A percentile compares a stretch with the other conserved stretches of the same genome.
phyloP scores from a whole-genome alignment of 257 asterid genomes.

The Capsicum pubescens region DNA sequence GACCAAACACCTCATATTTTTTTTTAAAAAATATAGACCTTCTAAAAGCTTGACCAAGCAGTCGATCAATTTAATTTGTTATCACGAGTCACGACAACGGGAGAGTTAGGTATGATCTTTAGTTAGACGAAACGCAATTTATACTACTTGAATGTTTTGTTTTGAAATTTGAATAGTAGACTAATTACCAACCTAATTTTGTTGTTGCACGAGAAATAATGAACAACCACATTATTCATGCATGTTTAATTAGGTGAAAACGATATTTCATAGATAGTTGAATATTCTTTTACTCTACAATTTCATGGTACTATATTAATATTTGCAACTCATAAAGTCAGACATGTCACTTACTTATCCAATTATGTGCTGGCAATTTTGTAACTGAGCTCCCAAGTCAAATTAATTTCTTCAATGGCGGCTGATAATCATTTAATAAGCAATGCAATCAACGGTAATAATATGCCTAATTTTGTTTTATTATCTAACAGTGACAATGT shows the following conservation, averaged over 20 bases:
- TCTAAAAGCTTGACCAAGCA: too few species aligned
- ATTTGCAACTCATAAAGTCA: neutral
- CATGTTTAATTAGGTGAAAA: neutral
- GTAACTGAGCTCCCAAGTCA: slow-evolving; percentile 26
- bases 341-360: neutral
- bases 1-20: too few species aligned
- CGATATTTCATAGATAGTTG: neutral
- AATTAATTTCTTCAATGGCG: neutral
- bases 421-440: neutral
- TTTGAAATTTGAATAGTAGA: slow-evolving; percentile 1
- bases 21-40: too few species aligned
- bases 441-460: neutral
- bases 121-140: neutral
- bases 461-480: neutral
- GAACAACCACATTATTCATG: neutral
- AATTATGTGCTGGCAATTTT: slow-evolving; percentile 11
- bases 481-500: too few species aligned
- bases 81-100: neutral
- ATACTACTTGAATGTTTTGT: neutral
- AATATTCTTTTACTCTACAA: neutral
- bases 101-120: neutral
- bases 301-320: neutral
- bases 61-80: too few species aligned
- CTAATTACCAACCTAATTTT: slow-evolving; percentile 3
- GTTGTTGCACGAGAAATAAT: neutral